A percentile compares a stretch with the other conserved stretches of the same genome.
These are phyloP conservation scores for Pseudoneurospora amorphoporcata DNA, from an alignment of 495 filamentous ascomycete genomes.

Conservation along the genomic window DNA sequence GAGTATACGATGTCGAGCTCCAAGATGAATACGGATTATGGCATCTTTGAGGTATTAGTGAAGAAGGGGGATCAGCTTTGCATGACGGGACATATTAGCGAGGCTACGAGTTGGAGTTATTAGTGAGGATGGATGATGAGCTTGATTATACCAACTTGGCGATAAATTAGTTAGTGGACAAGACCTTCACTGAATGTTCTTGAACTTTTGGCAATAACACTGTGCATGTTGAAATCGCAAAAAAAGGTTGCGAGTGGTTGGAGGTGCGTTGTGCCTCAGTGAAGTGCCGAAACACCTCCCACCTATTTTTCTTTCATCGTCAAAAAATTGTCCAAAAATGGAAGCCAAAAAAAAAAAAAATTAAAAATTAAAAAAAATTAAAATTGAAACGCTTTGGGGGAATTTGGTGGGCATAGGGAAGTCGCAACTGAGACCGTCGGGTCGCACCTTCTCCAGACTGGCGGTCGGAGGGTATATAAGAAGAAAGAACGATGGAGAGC, in stretches of 20 bases:
- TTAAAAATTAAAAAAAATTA: background rate
- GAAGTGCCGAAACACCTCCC: background rate
- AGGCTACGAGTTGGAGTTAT: background rate
- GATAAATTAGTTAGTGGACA: no score
- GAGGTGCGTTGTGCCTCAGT: no score
- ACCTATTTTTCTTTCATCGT: background rate
- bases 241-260: no score
- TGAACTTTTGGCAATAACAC: no score
- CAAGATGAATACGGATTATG: background rate
- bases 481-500: no score
- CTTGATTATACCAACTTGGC: background rate
- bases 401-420: no score
- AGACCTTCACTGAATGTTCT: no score
- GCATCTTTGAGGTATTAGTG: background rate
- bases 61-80: background rate
- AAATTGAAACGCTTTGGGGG: no score
- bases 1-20: slow-evolving; percentile 24
- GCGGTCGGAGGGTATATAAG: no score
- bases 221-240: no score
- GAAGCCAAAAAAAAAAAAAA: background rate
- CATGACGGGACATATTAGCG: background rate
- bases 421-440: no score
- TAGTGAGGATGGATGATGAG: background rate
- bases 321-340: background rate
- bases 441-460: no score